These are phyloP conservation scores for Candida gorgasii DNA, from an alignment of 805 yeast species.

Conservation along the genomic window DNA sequence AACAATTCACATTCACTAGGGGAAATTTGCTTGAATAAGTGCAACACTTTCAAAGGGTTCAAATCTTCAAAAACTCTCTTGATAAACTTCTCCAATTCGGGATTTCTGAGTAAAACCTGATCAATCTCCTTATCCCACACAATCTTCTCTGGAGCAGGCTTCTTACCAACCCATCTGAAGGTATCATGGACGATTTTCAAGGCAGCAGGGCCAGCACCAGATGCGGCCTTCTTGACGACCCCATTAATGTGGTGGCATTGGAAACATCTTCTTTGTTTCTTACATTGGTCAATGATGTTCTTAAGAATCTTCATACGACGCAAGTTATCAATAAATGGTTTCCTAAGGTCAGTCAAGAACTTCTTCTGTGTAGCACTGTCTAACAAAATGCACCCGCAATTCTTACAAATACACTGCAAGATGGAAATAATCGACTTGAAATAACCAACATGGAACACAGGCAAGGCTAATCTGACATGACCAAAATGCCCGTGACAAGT, in stretches of 20 bases:
- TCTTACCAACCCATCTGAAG: constrained; percentile 93
- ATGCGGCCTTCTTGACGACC: constrained; percentile 93
- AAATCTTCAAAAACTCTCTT: constrained; percentile 90
- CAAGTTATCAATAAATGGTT: constrained; percentile 87
- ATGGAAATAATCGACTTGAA: constrained; percentile 89
- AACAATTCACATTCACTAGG: constrained; percentile 90
- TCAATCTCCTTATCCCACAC: constrained; percentile 88
- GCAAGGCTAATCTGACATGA: constrained; percentile 86
- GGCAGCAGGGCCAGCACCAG: constrained; percentile 91
- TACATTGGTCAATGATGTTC: constrained; percentile 85
- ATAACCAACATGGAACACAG: constrained; percentile 97
- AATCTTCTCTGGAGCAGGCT: constrained; percentile 77
- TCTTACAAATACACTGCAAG: constrained; percentile 87
- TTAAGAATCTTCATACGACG: constrained; percentile 88
- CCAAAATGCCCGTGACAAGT: constrained; percentile 99
- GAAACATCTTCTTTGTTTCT: constrained; percentile 89
- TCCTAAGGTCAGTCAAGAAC: constrained; percentile 74
- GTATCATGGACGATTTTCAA: constrained; percentile 94
- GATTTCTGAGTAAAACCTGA: constrained; percentile 69
- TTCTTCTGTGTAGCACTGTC: constrained; percentile 70
- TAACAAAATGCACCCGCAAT: constrained; percentile 75
- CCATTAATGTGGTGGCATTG: constrained; percentile 90
- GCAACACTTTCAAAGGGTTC: constrained; percentile 86
- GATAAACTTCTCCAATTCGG: constrained; percentile 85
- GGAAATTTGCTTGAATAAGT: constrained; percentile 79